Evolutionary conservation across 345 rosid species (phyloP).

Genomic region (Acer campestre): DNA sequence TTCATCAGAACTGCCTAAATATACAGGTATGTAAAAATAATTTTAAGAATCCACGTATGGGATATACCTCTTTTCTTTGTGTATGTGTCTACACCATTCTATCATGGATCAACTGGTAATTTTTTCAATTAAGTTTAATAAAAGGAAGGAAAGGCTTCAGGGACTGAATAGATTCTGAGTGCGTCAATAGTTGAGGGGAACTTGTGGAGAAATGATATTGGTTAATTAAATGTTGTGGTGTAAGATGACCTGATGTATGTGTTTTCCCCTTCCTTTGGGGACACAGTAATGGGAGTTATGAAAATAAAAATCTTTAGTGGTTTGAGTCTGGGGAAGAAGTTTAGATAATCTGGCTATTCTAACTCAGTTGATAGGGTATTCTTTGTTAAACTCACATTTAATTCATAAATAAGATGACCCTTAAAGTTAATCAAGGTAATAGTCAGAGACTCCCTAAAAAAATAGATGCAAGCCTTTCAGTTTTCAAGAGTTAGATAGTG

Average conservation of each 20-base stretch:
- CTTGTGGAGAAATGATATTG: background rate
- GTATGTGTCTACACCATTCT: background rate
- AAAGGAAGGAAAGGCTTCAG: background rate
- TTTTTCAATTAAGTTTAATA: constrained; percentile 13
- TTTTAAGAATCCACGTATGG: background rate
- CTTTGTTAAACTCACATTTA: background rate
- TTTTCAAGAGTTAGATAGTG: background rate
- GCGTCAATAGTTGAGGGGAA: background rate
- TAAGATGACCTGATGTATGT: constrained; percentile 1
- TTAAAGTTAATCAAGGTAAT: background rate
- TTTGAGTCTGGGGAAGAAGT: background rate
- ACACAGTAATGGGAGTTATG: background rate
- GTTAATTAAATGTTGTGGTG: constrained; percentile 6
- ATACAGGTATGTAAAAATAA: constrained; percentile 53
- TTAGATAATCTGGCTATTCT: background rate
- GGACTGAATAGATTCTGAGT: background rate
- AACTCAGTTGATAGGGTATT: background rate
- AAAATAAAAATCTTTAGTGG: background rate
- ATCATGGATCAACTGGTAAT: background rate
- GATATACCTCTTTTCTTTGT: background rate
- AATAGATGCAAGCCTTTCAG: background rate
- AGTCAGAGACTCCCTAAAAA: background rate
- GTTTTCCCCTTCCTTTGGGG: background rate
- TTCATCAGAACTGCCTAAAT: constrained; percentile 83
- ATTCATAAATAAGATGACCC: background rate